Conservation (phyloP, 2,329 filamentous ascomycete species). For the Immersiporthe knoxdaviesiana region DNA sequence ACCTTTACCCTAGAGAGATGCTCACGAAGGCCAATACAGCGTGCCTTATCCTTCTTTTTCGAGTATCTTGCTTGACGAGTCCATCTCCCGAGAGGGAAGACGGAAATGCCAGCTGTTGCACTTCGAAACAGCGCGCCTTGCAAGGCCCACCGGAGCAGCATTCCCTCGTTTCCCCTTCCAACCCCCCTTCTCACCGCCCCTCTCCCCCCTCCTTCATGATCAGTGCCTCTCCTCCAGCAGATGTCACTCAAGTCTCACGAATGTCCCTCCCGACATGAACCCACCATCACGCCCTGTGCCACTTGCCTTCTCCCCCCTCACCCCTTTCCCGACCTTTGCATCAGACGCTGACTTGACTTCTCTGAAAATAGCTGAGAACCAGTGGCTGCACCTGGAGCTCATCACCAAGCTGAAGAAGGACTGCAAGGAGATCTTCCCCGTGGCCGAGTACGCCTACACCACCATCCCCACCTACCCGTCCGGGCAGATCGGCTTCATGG, state of each 20-base stretch:
- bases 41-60: slow-evolving; percentile 37
- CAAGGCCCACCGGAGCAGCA: slow-evolving; percentile 8
- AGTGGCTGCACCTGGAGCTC: slow-evolving; percentile 95
- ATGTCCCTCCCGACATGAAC: background rate
- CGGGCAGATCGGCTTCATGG: slow-evolving; percentile 99
- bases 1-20: slow-evolving; percentile 34
- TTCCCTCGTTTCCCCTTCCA: background rate
- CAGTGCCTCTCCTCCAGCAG: background rate
- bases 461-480: slow-evolving; percentile 99
- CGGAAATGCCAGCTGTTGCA: background rate
- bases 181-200: background rate
- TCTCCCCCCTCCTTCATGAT: background rate
- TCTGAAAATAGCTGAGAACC: slow-evolving; percentile 79
- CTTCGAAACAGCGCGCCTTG: slow-evolving; percentile 18
- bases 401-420: slow-evolving; percentile 96
- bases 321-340: background rate
- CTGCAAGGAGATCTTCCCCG: slow-evolving; percentile 96
- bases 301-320: background rate
- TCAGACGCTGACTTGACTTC: slow-evolving; percentile 18
- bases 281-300: background rate
- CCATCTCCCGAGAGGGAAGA: slow-evolving; percentile 4
- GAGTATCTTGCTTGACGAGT: slow-evolving; percentile 24
- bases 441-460: slow-evolving; percentile 97
- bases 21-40: slow-evolving; percentile 37
- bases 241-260: background rate